These are phyloP conservation scores for Colletotrichum cuscutae DNA, from an alignment of 2,329 filamentous ascomycete genomes.

Conservation along the genomic window DNA sequence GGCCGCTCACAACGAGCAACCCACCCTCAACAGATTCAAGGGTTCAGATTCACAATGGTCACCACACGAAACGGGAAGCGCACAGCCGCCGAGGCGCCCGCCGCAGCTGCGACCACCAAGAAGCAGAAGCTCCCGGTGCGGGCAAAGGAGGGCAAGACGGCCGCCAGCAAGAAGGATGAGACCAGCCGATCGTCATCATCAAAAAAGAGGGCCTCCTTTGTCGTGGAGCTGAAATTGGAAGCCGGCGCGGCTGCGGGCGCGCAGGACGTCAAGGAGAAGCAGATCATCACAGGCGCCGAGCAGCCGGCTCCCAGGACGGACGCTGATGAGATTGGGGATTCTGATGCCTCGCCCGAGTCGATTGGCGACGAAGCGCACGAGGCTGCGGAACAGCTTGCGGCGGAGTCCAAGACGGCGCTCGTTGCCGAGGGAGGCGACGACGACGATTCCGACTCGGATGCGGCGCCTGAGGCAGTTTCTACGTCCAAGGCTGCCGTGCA, in stretches of 20 bases:
- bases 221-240: conserved; percentile 26
- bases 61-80: conserved; percentile 35
- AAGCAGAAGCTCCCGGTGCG: conserved; percentile 47
- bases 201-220: conserved; percentile 25
- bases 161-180: conserved; percentile 25
- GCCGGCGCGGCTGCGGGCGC: not conserved
- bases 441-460: conserved; percentile 61
- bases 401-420: conserved; percentile 37
- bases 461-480: conserved; percentile 69
- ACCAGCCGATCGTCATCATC: conserved; percentile 16
- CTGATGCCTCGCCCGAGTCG: conserved; percentile 23
- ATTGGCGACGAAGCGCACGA: conserved; percentile 2
- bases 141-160: conserved; percentile 43
- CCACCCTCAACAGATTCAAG: too few relatives aligned
- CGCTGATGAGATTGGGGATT: conserved; percentile 28
- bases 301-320: conserved; percentile 33
- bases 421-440: conserved; percentile 48
- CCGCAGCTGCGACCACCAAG: conserved; percentile 1
- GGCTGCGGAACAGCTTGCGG: conserved; percentile 12
- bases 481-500: conserved; percentile 59
- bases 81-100: conserved; percentile 20
- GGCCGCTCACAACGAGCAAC: not conserved
- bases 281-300: conserved; percentile 32
- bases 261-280: not conserved
- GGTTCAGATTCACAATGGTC: conserved; percentile 29